phyloP scores from a whole-genome alignment of 2,329 filamentous ascomycete genomes.

The Dothidotthia symphoricarpi region DNA sequence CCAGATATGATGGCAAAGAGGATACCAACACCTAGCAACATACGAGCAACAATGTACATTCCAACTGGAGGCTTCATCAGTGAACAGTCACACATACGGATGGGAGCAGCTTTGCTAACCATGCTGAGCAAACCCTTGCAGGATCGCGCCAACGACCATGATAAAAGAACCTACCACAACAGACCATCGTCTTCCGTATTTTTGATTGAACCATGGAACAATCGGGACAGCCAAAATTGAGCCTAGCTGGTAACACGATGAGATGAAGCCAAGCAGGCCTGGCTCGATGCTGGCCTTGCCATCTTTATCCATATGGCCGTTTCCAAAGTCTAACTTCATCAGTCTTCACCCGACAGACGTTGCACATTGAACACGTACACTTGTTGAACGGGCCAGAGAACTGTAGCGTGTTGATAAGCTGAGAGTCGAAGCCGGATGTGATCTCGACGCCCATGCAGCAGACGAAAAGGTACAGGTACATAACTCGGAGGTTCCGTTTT shows the following conservation, averaged over 20 bases:
- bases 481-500: constrained; percentile 40
- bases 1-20: constrained; percentile 60
- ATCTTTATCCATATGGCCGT: constrained; percentile 23
- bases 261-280: constrained; percentile 35
- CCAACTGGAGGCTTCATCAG: constrained; percentile 30
- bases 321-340: constrained; percentile 28
- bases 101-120: constrained; percentile 13
- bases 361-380: constrained; percentile 18
- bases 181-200: constrained; percentile 54
- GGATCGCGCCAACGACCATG: constrained; percentile 59
- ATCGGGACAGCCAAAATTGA: constrained; percentile 37
- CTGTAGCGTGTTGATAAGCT: constrained; percentile 40
- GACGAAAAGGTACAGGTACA: constrained; percentile 42
- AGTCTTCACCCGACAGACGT: constrained; percentile 2
- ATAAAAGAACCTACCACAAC: constrained; percentile 59
- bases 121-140: constrained; percentile 53
- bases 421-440: constrained; percentile 41
- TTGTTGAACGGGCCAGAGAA: constrained; percentile 37
- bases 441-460: constrained; percentile 43
- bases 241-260: constrained; percentile 38
- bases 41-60: constrained; percentile 61
- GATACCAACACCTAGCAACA: constrained; percentile 62
- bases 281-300: constrained; percentile 23
- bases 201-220: constrained; percentile 34
- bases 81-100: not conserved